Base-by-base conservation (phyloP, 2,329 filamentous ascomycete species). In the Microdochium bolleyi region DNA sequence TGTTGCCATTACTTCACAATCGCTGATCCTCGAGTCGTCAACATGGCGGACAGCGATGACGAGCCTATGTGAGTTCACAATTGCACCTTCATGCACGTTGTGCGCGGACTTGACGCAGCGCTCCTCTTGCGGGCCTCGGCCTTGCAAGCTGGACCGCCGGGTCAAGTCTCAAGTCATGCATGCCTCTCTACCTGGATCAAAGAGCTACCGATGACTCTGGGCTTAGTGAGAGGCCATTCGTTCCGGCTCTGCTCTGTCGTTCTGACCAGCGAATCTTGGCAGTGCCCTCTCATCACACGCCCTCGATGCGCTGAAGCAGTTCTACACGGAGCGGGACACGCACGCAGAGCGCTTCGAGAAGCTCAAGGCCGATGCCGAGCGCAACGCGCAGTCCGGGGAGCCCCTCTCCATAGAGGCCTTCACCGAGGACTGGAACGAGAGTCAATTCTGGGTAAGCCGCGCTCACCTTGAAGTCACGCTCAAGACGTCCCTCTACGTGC, bases 391-490 rank as follows among this genome's bases (percentile, higher is more conserved):
- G 68, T 8, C 10, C 13, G 51, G 25, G n/a, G 49, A 58, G 30
- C 64, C 67, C 38, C 56, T 79, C 52, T 74, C 71, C 16, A 92
- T 92, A 80, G 82, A 87, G 27, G 73, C 79, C 1, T 94, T 92
- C 61, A 75, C 76, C 1, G 89, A 92, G 68, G 85, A 92, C 67
- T 94, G 89, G 89, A 89, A 92, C 63, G 80, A 86, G 62, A 87
- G 82, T 56, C 88, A 92, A 69, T 94, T 94, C 63, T 94, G 89
- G 88, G 84, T 88, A 73, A 38, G 75, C 64, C 22, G 7, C 34
- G 13, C 9, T 52, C n/a, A 54, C 19, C n/a, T n/a, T 24, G 9
- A 19, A 30, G 32, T 13, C 38, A 50, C 21, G 32, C 38, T n/a
- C 49, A n/a, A n/a, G 24, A 21, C 13, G 24, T 24, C 49, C 48